These are phyloP conservation scores for Gypsophila paniculata DNA, from an alignment of 179 eudicot genomes.

Conservation along the genomic window DNA sequence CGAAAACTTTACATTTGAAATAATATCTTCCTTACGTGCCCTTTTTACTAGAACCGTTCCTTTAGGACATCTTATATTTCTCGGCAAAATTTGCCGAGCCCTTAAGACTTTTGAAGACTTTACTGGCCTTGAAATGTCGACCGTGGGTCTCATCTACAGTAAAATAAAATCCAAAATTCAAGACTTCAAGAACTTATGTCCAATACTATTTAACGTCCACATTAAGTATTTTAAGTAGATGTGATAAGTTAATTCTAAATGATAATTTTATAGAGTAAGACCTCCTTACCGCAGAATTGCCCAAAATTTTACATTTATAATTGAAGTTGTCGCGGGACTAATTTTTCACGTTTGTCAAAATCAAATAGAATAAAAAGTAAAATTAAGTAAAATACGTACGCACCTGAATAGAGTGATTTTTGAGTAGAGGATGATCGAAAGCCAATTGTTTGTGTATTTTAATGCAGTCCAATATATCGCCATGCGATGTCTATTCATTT, in stretches of 20 bases:
- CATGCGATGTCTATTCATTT: slow-evolving; percentile 12
- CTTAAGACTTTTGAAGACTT: not conserved
- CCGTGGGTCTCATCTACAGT: too few relatives aligned
- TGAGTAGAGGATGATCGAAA: slow-evolving; percentile 28
- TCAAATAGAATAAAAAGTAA: too few relatives aligned
- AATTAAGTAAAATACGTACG: not conserved
- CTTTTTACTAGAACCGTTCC: slow-evolving; percentile 31
- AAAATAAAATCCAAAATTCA: too few relatives aligned
- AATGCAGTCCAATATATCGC: slow-evolving; percentile 27
- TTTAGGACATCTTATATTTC: slow-evolving; percentile 26
- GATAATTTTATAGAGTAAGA: too few relatives aligned
- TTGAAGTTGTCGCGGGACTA: too few relatives aligned
- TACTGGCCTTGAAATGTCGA: not conserved
- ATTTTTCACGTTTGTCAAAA: too few relatives aligned
- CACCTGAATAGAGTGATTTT: slow-evolving; percentile 25
- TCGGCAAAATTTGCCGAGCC: not conserved
- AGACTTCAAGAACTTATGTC: too few relatives aligned
- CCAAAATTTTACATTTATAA: too few relatives aligned
- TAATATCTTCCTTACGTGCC: slow-evolving; percentile 25
- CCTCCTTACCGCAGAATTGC: too few relatives aligned
- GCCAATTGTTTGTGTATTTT: slow-evolving; percentile 30
- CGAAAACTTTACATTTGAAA: not conserved
- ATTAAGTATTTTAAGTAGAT: too few relatives aligned
- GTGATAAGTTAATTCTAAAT: too few relatives aligned
- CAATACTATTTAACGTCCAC: too few relatives aligned